Evolutionary conservation across 371 early-diverging fungal genomes (phyloP), one percentile per base, ranked within the genome.

Genomic region (Chytridium lagenaria): DNA sequence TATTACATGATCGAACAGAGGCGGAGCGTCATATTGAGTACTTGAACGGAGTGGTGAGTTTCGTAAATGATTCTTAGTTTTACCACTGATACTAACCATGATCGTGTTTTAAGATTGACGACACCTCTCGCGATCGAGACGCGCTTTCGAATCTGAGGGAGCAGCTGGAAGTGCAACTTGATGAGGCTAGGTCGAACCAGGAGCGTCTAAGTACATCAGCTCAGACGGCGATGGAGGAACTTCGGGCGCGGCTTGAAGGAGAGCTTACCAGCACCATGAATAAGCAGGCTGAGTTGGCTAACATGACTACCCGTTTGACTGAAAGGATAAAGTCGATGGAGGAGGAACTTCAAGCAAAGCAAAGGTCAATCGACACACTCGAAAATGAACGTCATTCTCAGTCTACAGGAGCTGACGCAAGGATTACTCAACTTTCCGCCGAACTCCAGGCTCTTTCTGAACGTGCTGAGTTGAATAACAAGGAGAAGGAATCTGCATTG

Each of bases 221-320:
- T 10, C 22, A 31, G 23, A 34, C 26, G 23, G 33, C 63, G 33
- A 31, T 61, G 33, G 63, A 61, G 19, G 63, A 31, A 15, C 63
- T 61, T 22, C 63, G 63, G 5, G 33, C 63, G 34, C 15, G 38
- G 38, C 16, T 61, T 15, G 63, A 61, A 38, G 63, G 36, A 15
- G 63, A 61, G 63, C 36, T 61, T 12, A 16, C 36, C 7, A 34
- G 7, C 3, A 61, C 63, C 63, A 61, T 61, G 63, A 3, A 15
- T 5, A 31, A 38, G 36, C 63, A 61, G 23, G 63, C 15, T 34
- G 63, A 61, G 34, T 5, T 61, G 5, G 34, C 63, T 5, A 23
- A 3, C 23, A 23, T 61, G 10, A 61, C 63, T 10, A 28, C 34
- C 5, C 7, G 33, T 7, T 28, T 61, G 33, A 61, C 63, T 10